Evolutionary conservation across 1,139 yeast genomes (phyloP).

Genomic region (Geotrichum citri-aurantii): DNA sequence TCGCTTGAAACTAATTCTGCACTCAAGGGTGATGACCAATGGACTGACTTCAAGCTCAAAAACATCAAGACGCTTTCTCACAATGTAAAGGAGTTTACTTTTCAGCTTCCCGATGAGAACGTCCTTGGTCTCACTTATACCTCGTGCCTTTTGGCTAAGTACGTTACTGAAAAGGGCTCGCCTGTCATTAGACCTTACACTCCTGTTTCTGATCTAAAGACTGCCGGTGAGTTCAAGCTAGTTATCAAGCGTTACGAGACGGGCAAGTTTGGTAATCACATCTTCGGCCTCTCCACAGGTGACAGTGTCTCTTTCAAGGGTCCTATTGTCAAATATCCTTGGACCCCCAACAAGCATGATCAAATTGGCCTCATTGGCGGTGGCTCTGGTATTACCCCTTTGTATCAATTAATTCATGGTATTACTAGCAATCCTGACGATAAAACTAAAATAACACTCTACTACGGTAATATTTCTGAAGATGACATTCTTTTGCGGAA

Average conservation of each 20-base stretch:
- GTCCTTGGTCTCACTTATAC: constrained; percentile 78
- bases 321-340: constrained; percentile 87
- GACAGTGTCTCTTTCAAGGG: constrained; percentile 92
- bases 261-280: constrained; percentile 80
- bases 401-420: constrained; percentile 65
- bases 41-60: constrained; percentile 36
- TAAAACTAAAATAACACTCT: constrained; percentile 73
- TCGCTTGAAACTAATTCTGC: constrained; percentile 9
- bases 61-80: constrained; percentile 51
- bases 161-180: constrained; percentile 68
- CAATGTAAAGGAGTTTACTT: constrained; percentile 53
- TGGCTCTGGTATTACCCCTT: constrained; percentile 94
- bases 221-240: constrained; percentile 70
- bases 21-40: constrained; percentile 15
- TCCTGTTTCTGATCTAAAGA: constrained; percentile 68
- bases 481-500: constrained; percentile 71
- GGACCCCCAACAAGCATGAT: constrained; percentile 81
- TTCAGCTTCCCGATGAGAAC: constrained; percentile 66
- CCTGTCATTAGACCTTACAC: constrained; percentile 96
- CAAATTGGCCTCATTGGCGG: constrained; percentile 85
- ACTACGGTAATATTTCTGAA: constrained; percentile 74
- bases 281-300: constrained; percentile 62
- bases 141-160: constrained; percentile 75
- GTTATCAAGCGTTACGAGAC: constrained; percentile 76
- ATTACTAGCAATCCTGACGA: constrained; percentile 61